These are phyloP conservation scores for Novakomyces olei DNA, from an alignment of 805 yeast species.

Conservation along the genomic window DNA sequence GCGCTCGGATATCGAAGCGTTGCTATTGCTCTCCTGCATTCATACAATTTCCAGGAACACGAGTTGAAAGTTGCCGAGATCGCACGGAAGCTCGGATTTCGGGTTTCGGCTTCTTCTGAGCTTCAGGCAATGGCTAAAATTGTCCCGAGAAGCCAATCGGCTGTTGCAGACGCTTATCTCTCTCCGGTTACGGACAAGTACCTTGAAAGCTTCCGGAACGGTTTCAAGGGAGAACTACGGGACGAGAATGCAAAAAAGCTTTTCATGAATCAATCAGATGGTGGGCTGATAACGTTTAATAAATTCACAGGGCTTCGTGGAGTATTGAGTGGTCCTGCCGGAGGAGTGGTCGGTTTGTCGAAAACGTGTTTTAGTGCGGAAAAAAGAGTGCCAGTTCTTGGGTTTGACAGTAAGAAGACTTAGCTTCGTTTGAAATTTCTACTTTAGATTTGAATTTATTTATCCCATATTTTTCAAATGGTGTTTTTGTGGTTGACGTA, in stretches of 20 bases:
- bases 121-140: constrained; percentile 60
- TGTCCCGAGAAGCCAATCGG: constrained; percentile 52
- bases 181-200: constrained; percentile 58
- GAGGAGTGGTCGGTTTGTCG: constrained; percentile 88
- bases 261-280: constrained; percentile 94
- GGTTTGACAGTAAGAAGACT: too few relatives aligned
- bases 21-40: constrained; percentile 51
- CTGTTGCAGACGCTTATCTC: constrained; percentile 61
- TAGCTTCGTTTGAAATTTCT: too few relatives aligned
- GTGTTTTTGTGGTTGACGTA: too few relatives aligned
- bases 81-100: constrained; percentile 48
- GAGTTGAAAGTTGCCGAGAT: constrained; percentile 35
- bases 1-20: constrained; percentile 41
- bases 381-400: constrained; percentile 42
- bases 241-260: constrained; percentile 26
- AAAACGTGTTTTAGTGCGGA: constrained; percentile 44
- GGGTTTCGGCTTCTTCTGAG: constrained; percentile 44
- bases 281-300: constrained; percentile 71
- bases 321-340: constrained; percentile 88
- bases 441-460: too few relatives aligned
- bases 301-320: constrained; percentile 73
- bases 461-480: too few relatives aligned
- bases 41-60: constrained; percentile 51
- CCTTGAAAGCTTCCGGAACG: constrained; percentile 35
- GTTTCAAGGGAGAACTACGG: constrained; percentile 22